Percentiles rank a stretch among this genome's conserved stretches.
Conservation (phyloP, 208 protist species). For the Trypanosomatidae sp. region DNA sequence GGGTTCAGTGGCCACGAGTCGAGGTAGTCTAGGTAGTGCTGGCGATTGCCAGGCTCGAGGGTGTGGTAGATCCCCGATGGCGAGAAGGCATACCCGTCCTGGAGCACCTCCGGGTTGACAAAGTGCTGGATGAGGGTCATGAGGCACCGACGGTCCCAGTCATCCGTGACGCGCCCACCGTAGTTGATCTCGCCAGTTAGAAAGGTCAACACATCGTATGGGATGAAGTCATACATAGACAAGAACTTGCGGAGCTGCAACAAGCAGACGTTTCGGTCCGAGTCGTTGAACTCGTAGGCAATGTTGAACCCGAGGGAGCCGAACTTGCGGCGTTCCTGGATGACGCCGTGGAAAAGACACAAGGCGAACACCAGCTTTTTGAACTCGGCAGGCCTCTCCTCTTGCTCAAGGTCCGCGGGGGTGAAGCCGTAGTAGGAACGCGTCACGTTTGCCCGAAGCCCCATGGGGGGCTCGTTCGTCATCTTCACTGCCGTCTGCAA, state of each 20-base stretch:
- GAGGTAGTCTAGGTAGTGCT: conserved; percentile 88
- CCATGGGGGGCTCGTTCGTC: conserved; percentile 99
- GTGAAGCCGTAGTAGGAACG: conserved; percentile 93
- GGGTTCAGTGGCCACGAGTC: conserved; percentile 92
- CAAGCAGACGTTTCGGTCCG: conserved; percentile 93
- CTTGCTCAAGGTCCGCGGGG: conserved; percentile 85
- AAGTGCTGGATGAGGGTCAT: conserved; percentile 95
- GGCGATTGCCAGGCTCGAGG: conserved; percentile 83
- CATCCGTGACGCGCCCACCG: conserved; percentile 97
- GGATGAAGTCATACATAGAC: conserved; percentile 88
- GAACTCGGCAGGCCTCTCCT: conserved; percentile 84
- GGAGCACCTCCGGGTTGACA: conserved; percentile 85
- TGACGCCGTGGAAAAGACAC: conserved; percentile 94
- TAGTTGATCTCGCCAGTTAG: conserved; percentile 97
- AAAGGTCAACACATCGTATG: conserved; percentile 94
- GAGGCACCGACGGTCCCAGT: conserved; percentile 95
- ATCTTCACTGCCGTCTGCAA: conserved; percentile 98
- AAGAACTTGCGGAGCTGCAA: conserved; percentile 93
- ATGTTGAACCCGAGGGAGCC: conserved; percentile 97
- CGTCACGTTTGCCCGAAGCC: conserved; percentile 95
- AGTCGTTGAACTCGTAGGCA: conserved; percentile 96
- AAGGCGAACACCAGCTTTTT: conserved; percentile 93
- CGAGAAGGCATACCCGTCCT: conserved; percentile 91
- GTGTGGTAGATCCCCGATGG: conserved; percentile 89
- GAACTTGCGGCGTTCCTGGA: conserved; percentile 95